These are phyloP conservation scores for Triticum urartu DNA, from an alignment of 176 grass and related monocot species.

Conservation along the genomic window DNA sequence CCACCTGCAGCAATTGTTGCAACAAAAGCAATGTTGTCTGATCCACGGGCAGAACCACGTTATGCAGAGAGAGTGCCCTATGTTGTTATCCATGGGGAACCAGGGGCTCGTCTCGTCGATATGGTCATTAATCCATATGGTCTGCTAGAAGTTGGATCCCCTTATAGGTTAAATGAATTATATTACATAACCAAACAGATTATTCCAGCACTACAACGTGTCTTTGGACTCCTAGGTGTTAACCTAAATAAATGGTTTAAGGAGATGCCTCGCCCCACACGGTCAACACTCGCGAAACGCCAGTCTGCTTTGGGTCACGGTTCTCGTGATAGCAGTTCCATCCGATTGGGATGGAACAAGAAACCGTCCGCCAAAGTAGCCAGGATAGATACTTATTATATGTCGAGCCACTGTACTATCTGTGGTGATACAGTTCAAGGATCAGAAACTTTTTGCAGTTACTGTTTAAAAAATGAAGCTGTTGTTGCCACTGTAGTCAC, in stretches of 20 bases:
- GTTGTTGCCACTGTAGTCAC: slow-evolving; percentile 55
- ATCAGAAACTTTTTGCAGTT: slow-evolving; percentile 57
- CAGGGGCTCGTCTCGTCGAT: slow-evolving; percentile 80
- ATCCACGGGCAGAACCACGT: slow-evolving; percentile 77
- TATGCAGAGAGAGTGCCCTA: slow-evolving; percentile 85
- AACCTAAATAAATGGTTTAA: slow-evolving; percentile 79
- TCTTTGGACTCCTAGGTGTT: slow-evolving; percentile 77
- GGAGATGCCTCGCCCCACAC: slow-evolving; percentile 62
- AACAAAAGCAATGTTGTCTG: slow-evolving; percentile 65
- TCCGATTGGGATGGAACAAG: slow-evolving; percentile 32
- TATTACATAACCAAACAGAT: slow-evolving; percentile 98
- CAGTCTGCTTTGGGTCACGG: slow-evolving; percentile 27
- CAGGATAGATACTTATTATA: slow-evolving; percentile 88
- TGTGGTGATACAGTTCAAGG: slow-evolving; percentile 70
- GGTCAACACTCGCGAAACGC: slow-evolving; percentile 38
- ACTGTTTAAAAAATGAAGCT: slow-evolving; percentile 63
- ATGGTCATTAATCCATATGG: slow-evolving; percentile 88
- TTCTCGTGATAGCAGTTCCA: slow-evolving; percentile 36
- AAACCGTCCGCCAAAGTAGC: slow-evolving; percentile 52
- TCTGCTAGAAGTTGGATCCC: slow-evolving; percentile 64
- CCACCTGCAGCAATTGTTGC: slow-evolving; percentile 95
- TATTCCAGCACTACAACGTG: slow-evolving; percentile 83
- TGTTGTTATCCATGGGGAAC: slow-evolving; percentile 90
- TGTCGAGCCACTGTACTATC: slow-evolving; percentile 73
- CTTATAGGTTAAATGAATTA: slow-evolving; percentile 73